Evolutionary conservation across 805 yeast genomes (phyloP).

Genomic region (Cephaloascus albidus): DNA sequence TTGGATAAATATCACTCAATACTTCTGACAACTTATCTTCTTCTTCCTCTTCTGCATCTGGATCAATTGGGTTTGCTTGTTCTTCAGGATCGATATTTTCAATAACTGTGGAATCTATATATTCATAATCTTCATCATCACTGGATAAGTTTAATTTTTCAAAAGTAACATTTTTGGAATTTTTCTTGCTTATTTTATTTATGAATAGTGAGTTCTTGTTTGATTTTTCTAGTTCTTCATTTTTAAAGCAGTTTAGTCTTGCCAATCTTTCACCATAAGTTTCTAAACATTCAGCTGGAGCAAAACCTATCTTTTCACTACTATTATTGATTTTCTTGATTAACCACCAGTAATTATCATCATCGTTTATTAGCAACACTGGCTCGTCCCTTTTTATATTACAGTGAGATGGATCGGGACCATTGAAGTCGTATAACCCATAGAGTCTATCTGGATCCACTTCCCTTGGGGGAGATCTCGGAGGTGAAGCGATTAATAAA

Average conservation of each 20-base stretch:
- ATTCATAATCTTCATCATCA: conserved; percentile 13
- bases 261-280: conserved; percentile 89
- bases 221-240: conserved; percentile 55
- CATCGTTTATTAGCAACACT: conserved; percentile 73
- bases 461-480: conserved; percentile 71
- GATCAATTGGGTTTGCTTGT: neutral
- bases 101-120: conserved; percentile 1
- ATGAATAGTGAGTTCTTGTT: conserved; percentile 1
- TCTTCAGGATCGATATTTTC: neutral
- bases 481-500: conserved; percentile 49
- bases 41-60: conserved; percentile 10
- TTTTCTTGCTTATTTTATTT: conserved; percentile 2
- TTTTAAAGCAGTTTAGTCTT: conserved; percentile 83
- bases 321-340: conserved; percentile 41
- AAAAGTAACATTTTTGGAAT: conserved; percentile 27
- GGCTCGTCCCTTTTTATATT: conserved; percentile 73
- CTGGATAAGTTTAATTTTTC: conserved; percentile 25
- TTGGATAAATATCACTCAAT: conserved; percentile 28
- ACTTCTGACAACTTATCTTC: conserved; percentile 30
- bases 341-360: conserved; percentile 96
- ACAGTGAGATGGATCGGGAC: conserved; percentile 92
- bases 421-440: conserved; percentile 80
- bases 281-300: conserved; percentile 93
- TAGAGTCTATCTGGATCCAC: conserved; percentile 76
- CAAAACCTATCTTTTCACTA: conserved; percentile 79